Conservation (phyloP, 1,139 yeast species). For the Debaryomyces psychrophilus region DNA sequence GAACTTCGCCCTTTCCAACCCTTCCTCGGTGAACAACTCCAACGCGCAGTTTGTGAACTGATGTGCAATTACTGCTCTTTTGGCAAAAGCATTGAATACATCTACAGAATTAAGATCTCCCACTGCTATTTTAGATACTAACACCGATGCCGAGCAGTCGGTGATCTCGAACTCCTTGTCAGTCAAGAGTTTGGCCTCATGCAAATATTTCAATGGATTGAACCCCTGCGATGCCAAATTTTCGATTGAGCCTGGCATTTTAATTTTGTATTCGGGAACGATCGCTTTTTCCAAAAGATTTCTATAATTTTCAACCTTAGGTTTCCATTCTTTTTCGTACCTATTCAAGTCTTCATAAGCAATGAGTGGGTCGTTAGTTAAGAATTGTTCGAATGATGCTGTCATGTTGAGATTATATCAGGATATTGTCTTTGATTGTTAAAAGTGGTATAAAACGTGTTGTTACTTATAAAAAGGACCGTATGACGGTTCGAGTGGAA, state of each 20-base stretch:
- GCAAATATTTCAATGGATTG: conserved; percentile 49
- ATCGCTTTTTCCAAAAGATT: conserved; percentile 43
- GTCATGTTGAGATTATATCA: conserved; percentile 7
- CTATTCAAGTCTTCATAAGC: conserved; percentile 43
- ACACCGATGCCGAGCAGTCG: conserved; percentile 40
- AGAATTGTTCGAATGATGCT: conserved; percentile 26
- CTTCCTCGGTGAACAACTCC: conserved; percentile 39
- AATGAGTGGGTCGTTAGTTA: conserved; percentile 35
- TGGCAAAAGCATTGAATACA: conserved; percentile 54
- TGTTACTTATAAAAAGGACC: background rate
- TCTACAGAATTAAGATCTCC: conserved; percentile 45
- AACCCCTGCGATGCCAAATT: conserved; percentile 45
- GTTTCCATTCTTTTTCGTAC: conserved; percentile 41
- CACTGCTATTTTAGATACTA: conserved; percentile 38
- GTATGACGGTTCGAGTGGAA: background rate
- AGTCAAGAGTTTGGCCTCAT: conserved; percentile 45
- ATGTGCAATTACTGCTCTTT: conserved; percentile 46
- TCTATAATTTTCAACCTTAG: conserved; percentile 54
- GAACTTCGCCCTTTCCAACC: conserved; percentile 36
- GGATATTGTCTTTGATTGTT: background rate
- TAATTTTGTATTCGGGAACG: conserved; percentile 44
- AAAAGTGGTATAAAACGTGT: background rate
- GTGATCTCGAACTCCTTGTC: conserved; percentile 51
- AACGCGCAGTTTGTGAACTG: conserved; percentile 42
- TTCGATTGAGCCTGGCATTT: conserved; percentile 44